These are phyloP conservation scores for Myrmaecium sp. DNA, from an alignment of 2,329 filamentous ascomycete species.

Conservation along the genomic window DNA sequence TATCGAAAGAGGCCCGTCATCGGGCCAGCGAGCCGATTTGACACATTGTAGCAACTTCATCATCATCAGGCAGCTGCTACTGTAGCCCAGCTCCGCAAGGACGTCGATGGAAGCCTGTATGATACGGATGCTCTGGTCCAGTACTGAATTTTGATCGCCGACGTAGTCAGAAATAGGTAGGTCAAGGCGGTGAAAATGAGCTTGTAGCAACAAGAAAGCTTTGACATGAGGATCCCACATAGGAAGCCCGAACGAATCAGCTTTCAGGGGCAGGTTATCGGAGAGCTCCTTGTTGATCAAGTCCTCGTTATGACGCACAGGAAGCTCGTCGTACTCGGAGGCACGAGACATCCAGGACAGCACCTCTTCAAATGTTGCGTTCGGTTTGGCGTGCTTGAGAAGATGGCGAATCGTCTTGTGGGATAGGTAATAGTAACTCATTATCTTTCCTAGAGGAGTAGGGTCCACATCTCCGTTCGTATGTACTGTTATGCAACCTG, in stretches of 20 bases:
- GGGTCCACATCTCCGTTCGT: conserved; percentile 80
- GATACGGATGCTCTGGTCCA: conserved; percentile 94
- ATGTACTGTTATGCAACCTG: conserved; percentile 66
- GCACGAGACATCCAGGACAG: conserved; percentile 87
- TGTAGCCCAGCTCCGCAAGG: conserved; percentile 70
- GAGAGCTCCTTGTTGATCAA: conserved; percentile 87
- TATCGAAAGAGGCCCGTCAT: conserved; percentile 61
- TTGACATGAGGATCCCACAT: conserved; percentile 99
- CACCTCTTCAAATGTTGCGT: conserved; percentile 64
- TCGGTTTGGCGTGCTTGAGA: conserved; percentile 54
- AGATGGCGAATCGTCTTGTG: conserved; percentile 88
- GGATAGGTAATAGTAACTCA: conserved; percentile 96
- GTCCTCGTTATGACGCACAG: conserved; percentile 95
- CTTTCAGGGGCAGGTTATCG: conserved; percentile 56
- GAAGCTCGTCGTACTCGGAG: conserved; percentile 92
- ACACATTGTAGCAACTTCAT: conserved; percentile 77
- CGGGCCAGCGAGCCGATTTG: conserved; percentile 84
- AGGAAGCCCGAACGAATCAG: conserved; percentile 50
- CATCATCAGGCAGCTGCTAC: conserved; percentile 65
- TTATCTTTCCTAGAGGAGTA: conserved; percentile 89
- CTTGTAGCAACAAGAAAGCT: conserved; percentile 81
- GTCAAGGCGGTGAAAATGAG: conserved; percentile 83
- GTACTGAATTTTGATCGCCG: conserved; percentile 71
- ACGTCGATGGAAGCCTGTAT: conserved; percentile 91
- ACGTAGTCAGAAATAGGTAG: conserved; percentile 95